phyloP scores from a whole-genome alignment of 2,329 filamentous ascomycete species.

The Pestalotiopsis fici region DNA sequence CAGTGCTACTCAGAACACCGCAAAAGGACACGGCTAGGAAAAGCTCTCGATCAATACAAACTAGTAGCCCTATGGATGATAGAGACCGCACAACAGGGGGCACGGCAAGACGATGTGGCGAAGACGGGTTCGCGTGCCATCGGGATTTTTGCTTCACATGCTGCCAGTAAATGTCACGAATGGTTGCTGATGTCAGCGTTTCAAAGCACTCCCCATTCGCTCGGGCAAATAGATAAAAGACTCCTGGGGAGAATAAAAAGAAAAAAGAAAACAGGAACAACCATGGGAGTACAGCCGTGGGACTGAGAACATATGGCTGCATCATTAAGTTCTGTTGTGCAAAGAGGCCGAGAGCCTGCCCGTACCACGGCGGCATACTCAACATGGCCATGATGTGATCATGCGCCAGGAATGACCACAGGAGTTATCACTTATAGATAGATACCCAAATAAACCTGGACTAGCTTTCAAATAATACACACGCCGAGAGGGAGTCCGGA shows the following conservation, averaged over 20 bases:
- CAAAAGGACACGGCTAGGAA: not conserved
- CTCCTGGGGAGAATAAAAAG: too few species aligned
- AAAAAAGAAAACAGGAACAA: too few species aligned
- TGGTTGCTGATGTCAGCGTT: too few species aligned
- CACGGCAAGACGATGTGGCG: conserved; percentile 51
- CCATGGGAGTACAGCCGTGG: too few species aligned
- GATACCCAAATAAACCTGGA: not conserved
- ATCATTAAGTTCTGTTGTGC: too few species aligned
- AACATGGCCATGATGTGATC: too few species aligned
- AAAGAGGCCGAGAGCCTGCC: too few species aligned
- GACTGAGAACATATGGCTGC: too few species aligned
- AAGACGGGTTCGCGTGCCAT: conserved; percentile 56
- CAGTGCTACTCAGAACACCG: conserved; percentile 21
- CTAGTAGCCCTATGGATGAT: not conserved
- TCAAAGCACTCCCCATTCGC: too few species aligned
- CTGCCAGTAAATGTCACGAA: conserved; percentile 26
- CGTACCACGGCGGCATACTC: too few species aligned
- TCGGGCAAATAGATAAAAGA: too few species aligned
- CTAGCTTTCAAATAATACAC: not conserved
- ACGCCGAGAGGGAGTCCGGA: not conserved
- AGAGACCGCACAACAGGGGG: conserved; percentile 50
- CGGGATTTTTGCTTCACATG: conserved; percentile 64
- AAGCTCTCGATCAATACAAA: too few species aligned
- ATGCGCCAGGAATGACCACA: not conserved
- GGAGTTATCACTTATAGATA: not conserved